phyloP scores from a whole-genome alignment of 345 rosid genomes.

The Bretschneidera sinensis region DNA sequence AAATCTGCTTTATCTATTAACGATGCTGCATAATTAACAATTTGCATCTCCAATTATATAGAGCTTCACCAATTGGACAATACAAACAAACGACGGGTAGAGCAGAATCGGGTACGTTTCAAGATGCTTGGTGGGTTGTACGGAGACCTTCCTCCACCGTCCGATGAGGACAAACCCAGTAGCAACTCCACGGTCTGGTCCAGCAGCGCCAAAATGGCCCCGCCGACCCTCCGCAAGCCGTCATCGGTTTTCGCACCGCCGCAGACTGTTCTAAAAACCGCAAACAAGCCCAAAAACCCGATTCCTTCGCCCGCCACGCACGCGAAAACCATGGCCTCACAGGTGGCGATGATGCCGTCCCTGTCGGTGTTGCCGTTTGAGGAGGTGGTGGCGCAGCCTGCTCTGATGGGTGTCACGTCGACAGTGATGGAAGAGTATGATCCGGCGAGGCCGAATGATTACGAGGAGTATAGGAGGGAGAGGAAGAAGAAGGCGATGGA shows the following conservation, averaged over 20 bases:
- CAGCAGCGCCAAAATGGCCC: slow-evolving; percentile 79
- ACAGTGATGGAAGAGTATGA: slow-evolving; percentile 87
- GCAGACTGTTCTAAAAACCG: slow-evolving; percentile 63
- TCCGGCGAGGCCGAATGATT: slow-evolving; percentile 90
- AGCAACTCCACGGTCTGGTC: slow-evolving; percentile 76
- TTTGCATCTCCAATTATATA: not conserved
- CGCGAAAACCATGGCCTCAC: not conserved
- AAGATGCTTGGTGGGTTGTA: slow-evolving; percentile 89
- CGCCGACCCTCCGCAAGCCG: slow-evolving; percentile 88
- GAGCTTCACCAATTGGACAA: not conserved
- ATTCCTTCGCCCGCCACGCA: slow-evolving; percentile 14
- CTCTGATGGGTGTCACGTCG: slow-evolving; percentile 72
- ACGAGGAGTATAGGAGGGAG: slow-evolving; percentile 81
- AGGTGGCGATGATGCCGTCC: slow-evolving; percentile 13
- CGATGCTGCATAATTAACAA: not conserved
- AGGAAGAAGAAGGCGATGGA: slow-evolving; percentile 70
- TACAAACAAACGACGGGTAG: not conserved
- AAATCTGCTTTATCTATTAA: not conserved
- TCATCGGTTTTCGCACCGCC: slow-evolving; percentile 52
- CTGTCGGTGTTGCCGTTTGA: no score
- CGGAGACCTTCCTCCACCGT: slow-evolving; percentile 98
- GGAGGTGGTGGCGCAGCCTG: slow-evolving; percentile 40
- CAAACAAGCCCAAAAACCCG: slow-evolving; percentile 39
- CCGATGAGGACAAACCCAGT: slow-evolving; percentile 73
- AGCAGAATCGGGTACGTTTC: not conserved